These are phyloP conservation scores for Senna siamea DNA, from an alignment of 306 rosid genomes.

Conservation along the genomic window DNA sequence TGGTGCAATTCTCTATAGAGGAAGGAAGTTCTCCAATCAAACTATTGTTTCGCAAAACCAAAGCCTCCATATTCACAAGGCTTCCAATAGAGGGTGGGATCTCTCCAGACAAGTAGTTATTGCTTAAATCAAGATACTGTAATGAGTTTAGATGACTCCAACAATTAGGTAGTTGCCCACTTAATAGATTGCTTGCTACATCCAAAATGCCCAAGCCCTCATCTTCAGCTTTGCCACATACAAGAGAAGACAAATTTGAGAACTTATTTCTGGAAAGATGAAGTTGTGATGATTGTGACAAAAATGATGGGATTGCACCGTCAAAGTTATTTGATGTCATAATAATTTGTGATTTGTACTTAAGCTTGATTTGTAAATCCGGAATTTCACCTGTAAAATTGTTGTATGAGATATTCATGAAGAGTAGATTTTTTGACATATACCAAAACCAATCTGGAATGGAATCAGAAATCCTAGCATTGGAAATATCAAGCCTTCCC, in stretches of 20 bases:
- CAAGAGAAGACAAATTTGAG: background rate
- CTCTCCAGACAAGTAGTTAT: conserved; percentile 17
- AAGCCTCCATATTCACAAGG: background rate
- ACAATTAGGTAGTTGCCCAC: background rate
- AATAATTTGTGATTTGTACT: fast-evolving
- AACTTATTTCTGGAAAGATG: conserved; percentile 2
- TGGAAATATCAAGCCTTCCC: fast-evolving
- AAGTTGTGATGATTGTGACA: background rate
- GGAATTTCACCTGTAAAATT: conserved; percentile 24
- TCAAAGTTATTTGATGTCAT: conserved; percentile 32
- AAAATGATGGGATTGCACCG: conserved; percentile 3
- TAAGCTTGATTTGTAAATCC: background rate
- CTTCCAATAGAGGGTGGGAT: conserved; percentile 18
- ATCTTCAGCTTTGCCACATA: background rate
- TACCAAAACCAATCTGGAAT: conserved; percentile 32
- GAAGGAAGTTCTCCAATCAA: conserved; percentile 26
- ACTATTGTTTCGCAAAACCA: conserved; percentile 14
- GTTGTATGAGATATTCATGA: conserved; percentile 16
- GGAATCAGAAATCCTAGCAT: background rate
- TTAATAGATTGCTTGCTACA: conserved; percentile 26
- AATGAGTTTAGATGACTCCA: conserved; percentile 8
- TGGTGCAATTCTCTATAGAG: background rate
- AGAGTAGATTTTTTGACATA: fast-evolving
- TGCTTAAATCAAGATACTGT: conserved; percentile 12
- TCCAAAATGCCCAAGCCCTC: background rate